Evolutionary conservation across 306 rosid genomes (phyloP), one percentile per base, ranked within the genome.

Genomic region (Gynostemma pentaphyllum): DNA sequence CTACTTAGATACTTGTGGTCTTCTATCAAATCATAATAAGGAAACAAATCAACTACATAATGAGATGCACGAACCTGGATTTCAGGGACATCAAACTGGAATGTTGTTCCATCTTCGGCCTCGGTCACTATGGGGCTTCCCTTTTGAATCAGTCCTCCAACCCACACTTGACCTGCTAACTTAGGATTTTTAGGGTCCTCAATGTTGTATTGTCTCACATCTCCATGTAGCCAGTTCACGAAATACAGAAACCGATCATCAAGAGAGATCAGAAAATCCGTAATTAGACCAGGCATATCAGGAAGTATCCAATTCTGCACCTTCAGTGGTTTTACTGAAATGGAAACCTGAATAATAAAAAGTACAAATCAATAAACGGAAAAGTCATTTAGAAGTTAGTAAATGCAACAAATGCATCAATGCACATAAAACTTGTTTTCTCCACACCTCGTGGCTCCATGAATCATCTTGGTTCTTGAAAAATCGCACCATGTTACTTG

Each of bases 221-320:
- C 96, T 12, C 98, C 96, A 27, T 92, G 98, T 71, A 92, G 92
- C 98, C 98, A 92, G 83, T 92, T 92, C 78, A 76, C 92, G 11
- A 84, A 72, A 79, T 88, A 88, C 50, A 92, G 70, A 71, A 83
- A 92, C 59, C 90, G 95, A 54, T 88, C 98, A 59, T 92, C 96
- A 9, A 92, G 92, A 15, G 98, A 92, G 42, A 92, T 79, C 68
- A 92, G 78, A 68, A 88, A 85, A 74, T 88, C 95, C 29, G 96
- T 92, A 47, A 88, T 84, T 54, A 92, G 92, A 72, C 98, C 98
- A 12, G 98, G 90, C 98, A 92, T 79, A 72, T 92, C 95, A 13
- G 96, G 95, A 72, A 91, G 92, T 68, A 85, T 72, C 98, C 98
- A 91, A 74, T 86, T 91, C 60, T 86, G 85, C 74, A 91, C 98